phyloP scores from a whole-genome alignment of 768 basidiomycete species.

The Kwoniella botswanensis region DNA sequence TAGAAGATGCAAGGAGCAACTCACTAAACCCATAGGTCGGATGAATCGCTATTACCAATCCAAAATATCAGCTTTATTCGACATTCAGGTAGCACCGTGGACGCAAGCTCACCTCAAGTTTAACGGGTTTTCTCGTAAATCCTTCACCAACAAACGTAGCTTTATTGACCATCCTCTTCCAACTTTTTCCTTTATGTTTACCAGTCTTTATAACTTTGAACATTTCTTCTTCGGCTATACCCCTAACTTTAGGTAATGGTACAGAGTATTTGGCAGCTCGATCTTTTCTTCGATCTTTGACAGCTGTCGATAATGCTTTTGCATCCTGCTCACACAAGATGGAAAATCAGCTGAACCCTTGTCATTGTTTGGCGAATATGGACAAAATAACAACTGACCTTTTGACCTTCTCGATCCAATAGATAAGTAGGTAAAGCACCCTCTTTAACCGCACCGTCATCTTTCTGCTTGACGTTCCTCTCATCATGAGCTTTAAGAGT shows the following conservation, averaged over 20 bases:
- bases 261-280: constrained; percentile 98
- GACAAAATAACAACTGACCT: constrained; percentile 53
- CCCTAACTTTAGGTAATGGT: constrained; percentile 92
- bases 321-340: constrained; percentile 66
- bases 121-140: constrained; percentile 97
- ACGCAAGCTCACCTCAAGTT: constrained; percentile 71
- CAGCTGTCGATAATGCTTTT: constrained; percentile 89
- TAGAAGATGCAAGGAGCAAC: neutral
- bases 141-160: constrained; percentile 98
- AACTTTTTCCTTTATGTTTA: constrained; percentile 91
- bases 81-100: neutral
- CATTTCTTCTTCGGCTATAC: constrained; percentile 99
- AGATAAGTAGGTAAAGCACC: constrained; percentile 94
- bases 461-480: constrained; percentile 93
- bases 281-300: constrained; percentile 99
- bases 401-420: constrained; percentile 96
- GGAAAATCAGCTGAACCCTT: neutral
- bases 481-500: constrained; percentile 99
- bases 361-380: too few species aligned
- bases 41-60: constrained; percentile 70
- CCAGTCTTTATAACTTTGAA: constrained; percentile 99
- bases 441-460: constrained; percentile 74
- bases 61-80: neutral
- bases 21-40: constrained; percentile 84
- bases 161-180: constrained; percentile 99